These are phyloP conservation scores for Globisporangium nagaii DNA, from an alignment of 352 stramenopile genomes.

Conservation along the genomic window DNA sequence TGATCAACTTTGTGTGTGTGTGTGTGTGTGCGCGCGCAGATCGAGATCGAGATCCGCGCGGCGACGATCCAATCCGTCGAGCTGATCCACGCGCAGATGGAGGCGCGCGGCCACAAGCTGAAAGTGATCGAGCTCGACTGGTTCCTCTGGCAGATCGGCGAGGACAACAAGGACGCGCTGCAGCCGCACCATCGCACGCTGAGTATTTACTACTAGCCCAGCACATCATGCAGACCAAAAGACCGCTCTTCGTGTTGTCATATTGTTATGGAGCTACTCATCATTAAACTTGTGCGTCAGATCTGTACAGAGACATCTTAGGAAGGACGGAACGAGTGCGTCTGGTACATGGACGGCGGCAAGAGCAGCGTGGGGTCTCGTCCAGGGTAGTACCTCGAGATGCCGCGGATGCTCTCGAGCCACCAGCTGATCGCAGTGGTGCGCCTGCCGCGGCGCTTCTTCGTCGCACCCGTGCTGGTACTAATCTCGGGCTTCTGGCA, in stretches of 20 bases:
- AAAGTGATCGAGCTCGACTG: slow-evolving; percentile 85
- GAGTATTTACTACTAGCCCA: slow-evolving; percentile 88
- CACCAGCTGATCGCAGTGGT: neutral
- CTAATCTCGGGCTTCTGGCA: neutral
- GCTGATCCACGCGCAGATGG: slow-evolving; percentile 38
- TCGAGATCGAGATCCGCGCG: slow-evolving; percentile 82
- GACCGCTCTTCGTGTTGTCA: too few relatives aligned
- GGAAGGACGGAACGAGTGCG: neutral
- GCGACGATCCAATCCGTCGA: slow-evolving; percentile 84
- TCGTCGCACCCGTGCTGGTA: neutral
- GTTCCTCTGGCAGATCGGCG: slow-evolving; percentile 84
- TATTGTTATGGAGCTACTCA: too few relatives aligned
- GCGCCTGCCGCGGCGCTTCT: neutral
- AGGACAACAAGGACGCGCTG: slow-evolving; percentile 70
- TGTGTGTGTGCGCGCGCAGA: slow-evolving; percentile 15
- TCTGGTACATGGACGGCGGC: neutral
- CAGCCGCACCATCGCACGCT: slow-evolving; percentile 77
- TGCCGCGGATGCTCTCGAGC: neutral
- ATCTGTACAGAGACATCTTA: too few relatives aligned
- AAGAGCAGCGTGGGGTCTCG: neutral
- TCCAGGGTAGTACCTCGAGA: neutral
- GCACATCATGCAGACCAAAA: too few relatives aligned
- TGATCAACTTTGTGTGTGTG: neutral
- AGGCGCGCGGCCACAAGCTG: slow-evolving; percentile 24
- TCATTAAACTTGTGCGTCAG: too few relatives aligned